phyloP scores from a whole-genome alignment of 306 rosid species.

The Dalbergia cultrata region DNA sequence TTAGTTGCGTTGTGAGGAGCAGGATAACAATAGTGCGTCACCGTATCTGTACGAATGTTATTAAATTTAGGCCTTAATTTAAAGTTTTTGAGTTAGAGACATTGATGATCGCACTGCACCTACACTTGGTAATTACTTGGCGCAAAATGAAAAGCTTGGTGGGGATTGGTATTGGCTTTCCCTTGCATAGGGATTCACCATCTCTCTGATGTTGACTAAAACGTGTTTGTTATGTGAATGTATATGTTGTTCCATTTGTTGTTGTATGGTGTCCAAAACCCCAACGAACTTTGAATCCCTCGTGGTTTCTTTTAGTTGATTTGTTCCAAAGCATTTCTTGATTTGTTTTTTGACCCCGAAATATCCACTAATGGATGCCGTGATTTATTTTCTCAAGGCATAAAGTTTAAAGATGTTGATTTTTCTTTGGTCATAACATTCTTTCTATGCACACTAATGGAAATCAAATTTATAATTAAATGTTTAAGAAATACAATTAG shows the following conservation, averaged over 20 bases:
- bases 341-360: not conserved
- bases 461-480: no score
- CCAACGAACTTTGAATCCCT: conserved; percentile 63
- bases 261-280: conserved; percentile 52
- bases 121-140: conserved; percentile 53
- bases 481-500: no score
- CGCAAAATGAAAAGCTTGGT: conserved; percentile 45
- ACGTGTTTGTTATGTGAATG: conserved; percentile 19
- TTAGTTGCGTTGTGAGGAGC: not conserved
- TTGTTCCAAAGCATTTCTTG: not conserved
- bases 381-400: no score
- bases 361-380: no score
- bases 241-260: conserved; percentile 23
- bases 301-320: not conserved
- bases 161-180: conserved; percentile 14
- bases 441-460: no score
- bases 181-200: conserved; percentile 26
- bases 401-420: no score
- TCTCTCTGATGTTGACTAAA: conserved; percentile 42
- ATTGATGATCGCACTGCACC: conserved; percentile 4
- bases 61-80: not conserved
- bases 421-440: no score
- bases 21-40: conserved; percentile 24
- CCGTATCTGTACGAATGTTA: conserved; percentile 1
- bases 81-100: not conserved